These are phyloP conservation scores for Xylaria cubensis DNA, from an alignment of 495 filamentous ascomycete genomes.

Conservation along the genomic window DNA sequence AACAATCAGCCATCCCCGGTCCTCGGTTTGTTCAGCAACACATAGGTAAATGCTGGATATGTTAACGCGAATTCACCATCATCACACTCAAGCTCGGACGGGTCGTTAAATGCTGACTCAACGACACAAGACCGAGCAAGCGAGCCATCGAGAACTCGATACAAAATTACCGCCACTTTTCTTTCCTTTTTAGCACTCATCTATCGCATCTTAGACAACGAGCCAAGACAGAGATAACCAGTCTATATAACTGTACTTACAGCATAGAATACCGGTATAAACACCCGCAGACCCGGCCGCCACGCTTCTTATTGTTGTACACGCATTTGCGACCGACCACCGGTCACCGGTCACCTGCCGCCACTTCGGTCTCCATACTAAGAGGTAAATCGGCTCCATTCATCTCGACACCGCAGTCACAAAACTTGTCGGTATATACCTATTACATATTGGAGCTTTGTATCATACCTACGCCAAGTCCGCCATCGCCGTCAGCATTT, in stretches of 20 bases:
- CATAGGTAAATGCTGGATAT: conserved; percentile 2
- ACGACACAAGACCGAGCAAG: not conserved
- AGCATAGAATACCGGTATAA: not conserved
- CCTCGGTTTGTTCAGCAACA: not conserved
- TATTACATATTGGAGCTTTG: not conserved
- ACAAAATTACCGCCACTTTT: conserved; percentile 9
- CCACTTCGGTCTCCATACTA: conserved; percentile 16
- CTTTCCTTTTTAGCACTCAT: not conserved
- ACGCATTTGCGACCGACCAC: not conserved
- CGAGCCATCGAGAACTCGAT: not conserved
- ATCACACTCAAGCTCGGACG: not conserved
- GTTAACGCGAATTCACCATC: not conserved
- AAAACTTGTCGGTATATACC: conserved; percentile 9
- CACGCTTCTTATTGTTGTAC: not conserved
- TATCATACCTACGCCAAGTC: not conserved
- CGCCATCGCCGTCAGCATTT: not conserved
- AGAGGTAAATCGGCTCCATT: conserved; percentile 14
- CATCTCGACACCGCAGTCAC: conserved; percentile 22
- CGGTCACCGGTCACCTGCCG: not conserved
- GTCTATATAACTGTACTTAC: not conserved
- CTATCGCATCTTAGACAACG: not conserved
- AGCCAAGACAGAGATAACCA: not conserved
- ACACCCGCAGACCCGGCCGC: conserved; percentile 1
- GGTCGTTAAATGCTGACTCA: conserved; percentile 8
- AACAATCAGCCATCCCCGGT: not conserved